These are phyloP conservation scores for Breviolum minutum DNA, from an alignment of 73 alveolate species.

Conservation along the genomic window DNA sequence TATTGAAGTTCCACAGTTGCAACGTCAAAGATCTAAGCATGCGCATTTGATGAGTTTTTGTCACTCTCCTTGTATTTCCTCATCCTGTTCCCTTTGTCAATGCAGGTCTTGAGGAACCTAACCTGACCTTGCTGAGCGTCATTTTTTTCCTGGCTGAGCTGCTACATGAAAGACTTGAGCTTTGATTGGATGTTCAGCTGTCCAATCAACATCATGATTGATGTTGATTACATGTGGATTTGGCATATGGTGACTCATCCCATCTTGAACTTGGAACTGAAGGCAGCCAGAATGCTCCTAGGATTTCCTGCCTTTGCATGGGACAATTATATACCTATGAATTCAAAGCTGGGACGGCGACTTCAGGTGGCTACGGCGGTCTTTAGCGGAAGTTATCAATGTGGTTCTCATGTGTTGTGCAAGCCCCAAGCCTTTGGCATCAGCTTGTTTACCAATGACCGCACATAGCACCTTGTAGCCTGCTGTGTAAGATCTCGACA, in stretches of 20 bases:
- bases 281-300: neutral
- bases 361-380: neutral
- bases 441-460: neutral
- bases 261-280: neutral
- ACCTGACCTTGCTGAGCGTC: neutral
- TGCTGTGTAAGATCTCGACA: conserved; percentile 33
- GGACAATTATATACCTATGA: neutral
- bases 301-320: conserved; percentile 2
- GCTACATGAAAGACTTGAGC: conserved; percentile 10
- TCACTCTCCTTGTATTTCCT: no score
- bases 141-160: conserved; percentile 11
- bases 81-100: no score
- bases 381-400: neutral
- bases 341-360: conserved; percentile 44
- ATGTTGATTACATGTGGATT: neutral
- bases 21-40: no score
- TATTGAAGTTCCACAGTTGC: no score
- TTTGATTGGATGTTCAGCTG: neutral
- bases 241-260: neutral
- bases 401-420: neutral
- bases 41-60: no score
- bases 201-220: neutral
- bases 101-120: conserved; percentile 1
- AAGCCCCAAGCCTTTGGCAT: neutral
- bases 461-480: neutral